Conservation (phyloP, 1,139 yeast species). For the Diutina siamensis region DNA sequence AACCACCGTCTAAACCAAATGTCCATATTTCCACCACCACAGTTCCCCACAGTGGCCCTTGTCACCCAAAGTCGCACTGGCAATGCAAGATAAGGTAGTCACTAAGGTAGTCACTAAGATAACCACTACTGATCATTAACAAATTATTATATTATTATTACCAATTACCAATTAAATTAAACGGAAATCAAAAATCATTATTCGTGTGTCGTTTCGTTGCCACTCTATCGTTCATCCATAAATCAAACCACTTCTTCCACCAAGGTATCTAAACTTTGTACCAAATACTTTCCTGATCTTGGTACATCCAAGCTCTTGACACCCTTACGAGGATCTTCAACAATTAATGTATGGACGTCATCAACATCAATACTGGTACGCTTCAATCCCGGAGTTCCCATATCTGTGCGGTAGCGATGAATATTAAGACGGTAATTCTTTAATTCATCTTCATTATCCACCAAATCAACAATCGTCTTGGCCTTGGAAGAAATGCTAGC, state of each 20-base stretch:
- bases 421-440: conserved; percentile 1
- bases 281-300: background rate
- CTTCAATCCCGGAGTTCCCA: conserved; percentile 4
- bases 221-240: background rate
- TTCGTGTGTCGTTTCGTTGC: background rate
- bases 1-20: too few relatives aligned
- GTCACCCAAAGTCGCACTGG: too few relatives aligned
- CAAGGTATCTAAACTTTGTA: background rate
- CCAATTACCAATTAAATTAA: background rate
- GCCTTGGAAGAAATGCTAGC: background rate
- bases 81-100: too few relatives aligned
- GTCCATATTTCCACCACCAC: too few relatives aligned
- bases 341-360: background rate
- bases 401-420: conserved; percentile 4
- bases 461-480: background rate
- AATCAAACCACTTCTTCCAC: conserved; percentile 3
- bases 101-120: too few relatives aligned
- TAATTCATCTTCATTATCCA: background rate
- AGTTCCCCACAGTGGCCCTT: too few relatives aligned
- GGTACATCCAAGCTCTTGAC: background rate
- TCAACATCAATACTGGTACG: conserved; percentile 3
- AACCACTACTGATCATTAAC: too few relatives aligned
- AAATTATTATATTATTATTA: too few relatives aligned
- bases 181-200: background rate
- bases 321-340: conserved; percentile 2